These are phyloP conservation scores for Zasmidium angulare DNA, from an alignment of 2,329 filamentous ascomycete genomes.

Conservation along the genomic window DNA sequence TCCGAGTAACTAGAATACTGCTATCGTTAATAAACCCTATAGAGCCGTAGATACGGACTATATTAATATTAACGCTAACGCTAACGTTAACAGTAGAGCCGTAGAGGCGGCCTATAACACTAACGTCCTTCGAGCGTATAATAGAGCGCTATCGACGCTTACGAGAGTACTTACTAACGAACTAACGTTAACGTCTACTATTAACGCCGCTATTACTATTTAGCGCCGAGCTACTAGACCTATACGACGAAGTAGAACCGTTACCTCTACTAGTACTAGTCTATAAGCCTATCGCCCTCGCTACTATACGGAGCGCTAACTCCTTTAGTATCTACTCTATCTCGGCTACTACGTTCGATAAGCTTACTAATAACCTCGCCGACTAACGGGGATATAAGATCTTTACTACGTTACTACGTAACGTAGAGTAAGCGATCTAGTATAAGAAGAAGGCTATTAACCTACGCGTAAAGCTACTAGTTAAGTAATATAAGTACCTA, in stretches of 20 bases:
- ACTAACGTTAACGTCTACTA: not conserved
- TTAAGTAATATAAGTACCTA: not conserved
- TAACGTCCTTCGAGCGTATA: not conserved
- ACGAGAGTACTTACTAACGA: not conserved
- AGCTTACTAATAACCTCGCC: not conserved
- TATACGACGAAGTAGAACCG: not conserved
- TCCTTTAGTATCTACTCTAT: not conserved
- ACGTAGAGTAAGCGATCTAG: not conserved
- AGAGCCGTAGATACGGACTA: not conserved
- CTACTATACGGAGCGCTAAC: not conserved
- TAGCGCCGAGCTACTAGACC: too few relatives aligned
- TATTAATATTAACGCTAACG: too few relatives aligned
- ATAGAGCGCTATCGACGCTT: too few relatives aligned
- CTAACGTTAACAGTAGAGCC: not conserved
- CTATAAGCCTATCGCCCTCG: not conserved
- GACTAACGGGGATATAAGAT: not conserved
- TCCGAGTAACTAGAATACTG: not conserved
- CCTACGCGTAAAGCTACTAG: not conserved
- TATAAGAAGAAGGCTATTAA: not conserved
- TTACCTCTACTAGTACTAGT: not conserved
- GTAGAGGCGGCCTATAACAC: not conserved
- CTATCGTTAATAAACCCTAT: too few relatives aligned
- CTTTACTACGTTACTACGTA: not conserved
- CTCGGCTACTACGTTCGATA: not conserved
- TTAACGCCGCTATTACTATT: not conserved